Base-by-base conservation (phyloP, 192 early-diverging fungal species). In the Ambispora gerdemannii region DNA sequence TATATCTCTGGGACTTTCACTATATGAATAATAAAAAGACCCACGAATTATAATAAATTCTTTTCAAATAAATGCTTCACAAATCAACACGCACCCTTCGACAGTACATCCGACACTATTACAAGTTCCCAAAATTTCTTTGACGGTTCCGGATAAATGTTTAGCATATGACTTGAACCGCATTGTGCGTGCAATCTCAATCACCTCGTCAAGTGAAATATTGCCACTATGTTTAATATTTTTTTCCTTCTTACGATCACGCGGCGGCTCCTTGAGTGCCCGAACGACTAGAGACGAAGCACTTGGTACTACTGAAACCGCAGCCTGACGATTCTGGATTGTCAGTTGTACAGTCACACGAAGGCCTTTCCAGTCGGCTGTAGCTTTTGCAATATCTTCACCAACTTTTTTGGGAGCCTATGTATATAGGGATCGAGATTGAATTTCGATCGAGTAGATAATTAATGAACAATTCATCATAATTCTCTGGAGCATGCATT, bases 201-300 rank as follows among this genome's bases (percentile, higher is more conserved):
- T 90, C 67, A 99, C 87, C 66, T 94, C 90, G 80, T 97, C 90
- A 38, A 99, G 77, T 63, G 92, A 83, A 77, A 98, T 84, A 90
- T 98, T 98, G 74, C 96, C 96, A 77, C 78, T 86, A 88, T 98
- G 96, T 84, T 95, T 89, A 82, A 98, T 95, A 92, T 99, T 99
- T 93, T 99, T 99, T 83, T 99, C 97, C 94, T 99, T 99, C 92
- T 99, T 99, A 82, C 89, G 86, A 84, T 99, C 97, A 72, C 97
- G 85, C 31, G 89, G 88, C 62, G 95, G 91, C 86, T 99, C 97
- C 90, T 97, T 97, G 52, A 99, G 84, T 73, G 97, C 97, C 78
- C 85, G 82, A 86, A 98, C 96, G 77, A 98, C 92, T 65, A 99
- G 87, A 72, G 97, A 93, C 32, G 93, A 95, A 67, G 97, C 97